These are phyloP conservation scores for Apocynum venetum DNA, from an alignment of 257 asterid genomes.

Conservation along the genomic window DNA sequence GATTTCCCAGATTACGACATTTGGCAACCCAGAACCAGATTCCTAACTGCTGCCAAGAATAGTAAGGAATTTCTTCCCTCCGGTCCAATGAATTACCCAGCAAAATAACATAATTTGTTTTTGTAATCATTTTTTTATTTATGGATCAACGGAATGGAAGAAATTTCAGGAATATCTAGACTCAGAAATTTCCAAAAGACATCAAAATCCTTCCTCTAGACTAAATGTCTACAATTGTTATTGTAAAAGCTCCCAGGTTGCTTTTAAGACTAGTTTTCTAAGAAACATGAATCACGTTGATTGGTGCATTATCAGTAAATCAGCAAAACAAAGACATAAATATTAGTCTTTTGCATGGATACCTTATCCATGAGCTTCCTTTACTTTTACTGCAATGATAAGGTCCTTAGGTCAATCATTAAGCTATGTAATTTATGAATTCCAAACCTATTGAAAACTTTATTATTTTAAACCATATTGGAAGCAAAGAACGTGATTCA, in stretches of 20 bases:
- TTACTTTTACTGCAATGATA: not conserved
- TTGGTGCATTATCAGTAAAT: not conserved
- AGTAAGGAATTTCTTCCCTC: not conserved
- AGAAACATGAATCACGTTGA: not conserved
- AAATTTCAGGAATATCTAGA: no score
- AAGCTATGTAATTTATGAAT: conserved; percentile 14
- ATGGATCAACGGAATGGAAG: no score
- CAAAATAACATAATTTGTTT: no score
- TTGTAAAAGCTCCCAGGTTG: not conserved
- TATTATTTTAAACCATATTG: conserved; percentile 24
- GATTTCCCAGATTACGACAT: not conserved
- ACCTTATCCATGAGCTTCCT: not conserved
- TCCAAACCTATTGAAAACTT: conserved; percentile 38
- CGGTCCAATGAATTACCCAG: no score
- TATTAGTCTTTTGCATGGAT: not conserved
- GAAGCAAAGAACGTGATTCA: conserved; percentile 70
- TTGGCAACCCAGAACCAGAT: not conserved
- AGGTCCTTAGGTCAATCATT: not conserved
- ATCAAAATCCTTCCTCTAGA: not conserved
- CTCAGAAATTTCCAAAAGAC: no score
- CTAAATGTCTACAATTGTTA: not conserved
- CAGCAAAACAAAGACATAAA: not conserved
- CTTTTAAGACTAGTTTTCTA: not conserved
- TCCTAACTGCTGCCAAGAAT: not conserved
- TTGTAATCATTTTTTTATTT: no score